phyloP scores from a whole-genome alignment of 805 yeast genomes.

The Wickerhamiella occidentalis region DNA sequence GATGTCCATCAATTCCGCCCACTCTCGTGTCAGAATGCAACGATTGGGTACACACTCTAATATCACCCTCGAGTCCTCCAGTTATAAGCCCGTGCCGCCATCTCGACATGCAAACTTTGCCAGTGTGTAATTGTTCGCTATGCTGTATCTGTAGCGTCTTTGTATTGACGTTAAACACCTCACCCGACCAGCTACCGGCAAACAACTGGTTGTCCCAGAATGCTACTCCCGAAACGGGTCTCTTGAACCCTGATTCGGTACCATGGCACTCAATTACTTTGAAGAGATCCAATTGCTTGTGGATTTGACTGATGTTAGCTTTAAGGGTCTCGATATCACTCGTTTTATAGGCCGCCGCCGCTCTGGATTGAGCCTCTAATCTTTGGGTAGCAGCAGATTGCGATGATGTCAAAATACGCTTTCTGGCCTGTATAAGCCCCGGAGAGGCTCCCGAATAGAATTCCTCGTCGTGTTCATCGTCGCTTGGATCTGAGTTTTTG shows the following conservation, averaged over 20 bases:
- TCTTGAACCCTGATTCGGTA: constrained; percentile 53
- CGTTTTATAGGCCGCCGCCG: neutral
- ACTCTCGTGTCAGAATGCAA: constrained; percentile 41
- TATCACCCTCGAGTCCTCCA: constrained; percentile 37
- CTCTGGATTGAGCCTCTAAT: neutral
- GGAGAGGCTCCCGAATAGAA: neutral
- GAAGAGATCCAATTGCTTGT: constrained; percentile 14
- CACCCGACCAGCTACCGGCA: constrained; percentile 79
- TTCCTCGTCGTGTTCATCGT: constrained; percentile 17
- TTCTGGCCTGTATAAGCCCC: neutral
- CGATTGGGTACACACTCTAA: constrained; percentile 77
- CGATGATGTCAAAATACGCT: neutral
- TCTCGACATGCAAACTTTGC: constrained; percentile 58
- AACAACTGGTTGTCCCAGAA: constrained; percentile 37
- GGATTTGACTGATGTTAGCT: neutral
- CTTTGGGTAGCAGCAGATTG: neutral
- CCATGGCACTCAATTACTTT: constrained; percentile 39
- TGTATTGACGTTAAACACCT: constrained; percentile 33
- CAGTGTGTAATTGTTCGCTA: constrained; percentile 42
- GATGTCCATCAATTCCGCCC: constrained; percentile 52
- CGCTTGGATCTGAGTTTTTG: constrained; percentile 21
- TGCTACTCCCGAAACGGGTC: constrained; percentile 55
- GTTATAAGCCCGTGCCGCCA: constrained; percentile 41
- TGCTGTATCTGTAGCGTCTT: constrained; percentile 17
- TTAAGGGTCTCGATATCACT: neutral